Conservation (phyloP, 2,329 filamentous ascomycete genomes). For the Pseudocercospora fijiensis region DNA sequence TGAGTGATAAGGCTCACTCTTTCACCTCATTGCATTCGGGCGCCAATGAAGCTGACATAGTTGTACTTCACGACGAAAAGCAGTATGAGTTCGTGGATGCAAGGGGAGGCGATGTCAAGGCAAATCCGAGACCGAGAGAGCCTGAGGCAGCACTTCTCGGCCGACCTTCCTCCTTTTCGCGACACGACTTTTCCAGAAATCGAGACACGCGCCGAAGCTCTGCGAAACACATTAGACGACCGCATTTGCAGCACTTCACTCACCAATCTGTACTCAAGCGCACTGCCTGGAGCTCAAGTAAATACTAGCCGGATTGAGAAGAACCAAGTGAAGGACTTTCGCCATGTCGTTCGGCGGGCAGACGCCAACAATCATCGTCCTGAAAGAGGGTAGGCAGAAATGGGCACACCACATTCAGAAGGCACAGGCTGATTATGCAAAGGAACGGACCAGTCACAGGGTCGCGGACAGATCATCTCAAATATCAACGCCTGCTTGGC, state of each 20-base stretch:
- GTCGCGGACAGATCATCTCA: constrained; percentile 91
- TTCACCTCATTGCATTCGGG: constrained; percentile 95
- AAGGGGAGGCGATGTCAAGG: background rate
- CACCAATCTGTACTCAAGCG: background rate
- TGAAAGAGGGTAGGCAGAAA: constrained; percentile 78
- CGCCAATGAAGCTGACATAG: constrained; percentile 90
- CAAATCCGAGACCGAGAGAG: background rate
- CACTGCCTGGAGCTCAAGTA: background rate
- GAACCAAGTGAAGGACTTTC: constrained; percentile 10
- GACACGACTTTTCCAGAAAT: background rate
- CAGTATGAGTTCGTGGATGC: background rate
- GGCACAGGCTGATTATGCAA: constrained; percentile 27
- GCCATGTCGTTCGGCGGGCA: constrained; percentile 95
- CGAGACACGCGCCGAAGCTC: background rate
- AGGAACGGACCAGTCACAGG: constrained; percentile 97
- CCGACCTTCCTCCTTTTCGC: background rate
- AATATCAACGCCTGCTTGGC: constrained; percentile 99
- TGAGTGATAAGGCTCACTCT: constrained; percentile 62
- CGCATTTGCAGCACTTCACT: background rate
- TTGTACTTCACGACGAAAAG: constrained; percentile 6
- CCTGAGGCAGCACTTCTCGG: background rate
- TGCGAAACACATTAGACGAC: background rate
- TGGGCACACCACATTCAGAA: background rate
- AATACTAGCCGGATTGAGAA: background rate
- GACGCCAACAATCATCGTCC: constrained; percentile 95